These are phyloP conservation scores for Asparagopsis taxiformis DNA, from an alignment of 31 red algal species.

Conservation along the genomic window DNA sequence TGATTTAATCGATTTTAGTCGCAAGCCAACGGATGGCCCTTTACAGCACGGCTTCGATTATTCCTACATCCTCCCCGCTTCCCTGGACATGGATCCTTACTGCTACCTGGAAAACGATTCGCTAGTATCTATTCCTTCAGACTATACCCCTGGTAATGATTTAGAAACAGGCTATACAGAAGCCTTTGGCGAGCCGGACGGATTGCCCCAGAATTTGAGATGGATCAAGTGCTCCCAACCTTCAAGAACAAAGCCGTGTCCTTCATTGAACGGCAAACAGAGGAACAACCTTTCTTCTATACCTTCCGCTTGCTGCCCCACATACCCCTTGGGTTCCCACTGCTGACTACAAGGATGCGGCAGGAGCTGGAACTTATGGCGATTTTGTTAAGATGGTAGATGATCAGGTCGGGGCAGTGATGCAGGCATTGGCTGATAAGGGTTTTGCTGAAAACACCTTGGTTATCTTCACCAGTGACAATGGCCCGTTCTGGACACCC, in stretches of 20 bases:
- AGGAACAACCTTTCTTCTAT: constrained; percentile 13
- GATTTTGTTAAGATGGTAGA: constrained; percentile 7
- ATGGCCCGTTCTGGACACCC: not conserved
- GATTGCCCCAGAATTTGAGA: not conserved
- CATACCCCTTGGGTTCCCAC: not conserved
- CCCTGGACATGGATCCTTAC: not conserved
- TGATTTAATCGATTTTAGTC: constrained; percentile 6
- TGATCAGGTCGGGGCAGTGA: not conserved
- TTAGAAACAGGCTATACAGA: not conserved
- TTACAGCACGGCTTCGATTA: constrained; percentile 4
- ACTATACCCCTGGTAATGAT: not conserved
- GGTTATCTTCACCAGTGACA: constrained; percentile 6
- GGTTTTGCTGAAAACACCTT: constrained; percentile 21
- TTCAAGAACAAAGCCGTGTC: not conserved
- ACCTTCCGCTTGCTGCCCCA: not conserved
- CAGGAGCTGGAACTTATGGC: not conserved
- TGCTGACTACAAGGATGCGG: not conserved
- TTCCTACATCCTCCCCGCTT: not conserved
- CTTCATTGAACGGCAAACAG: constrained; percentile 3
- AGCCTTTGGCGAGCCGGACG: no score
- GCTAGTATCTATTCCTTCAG: not conserved
- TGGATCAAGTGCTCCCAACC: not conserved
- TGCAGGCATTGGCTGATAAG: not conserved
- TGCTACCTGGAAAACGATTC: constrained; percentile 4
- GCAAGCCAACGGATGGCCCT: not conserved